Base-by-base conservation (phyloP, 202 grass and related monocot genomes). In the Elaeis oleifera region DNA sequence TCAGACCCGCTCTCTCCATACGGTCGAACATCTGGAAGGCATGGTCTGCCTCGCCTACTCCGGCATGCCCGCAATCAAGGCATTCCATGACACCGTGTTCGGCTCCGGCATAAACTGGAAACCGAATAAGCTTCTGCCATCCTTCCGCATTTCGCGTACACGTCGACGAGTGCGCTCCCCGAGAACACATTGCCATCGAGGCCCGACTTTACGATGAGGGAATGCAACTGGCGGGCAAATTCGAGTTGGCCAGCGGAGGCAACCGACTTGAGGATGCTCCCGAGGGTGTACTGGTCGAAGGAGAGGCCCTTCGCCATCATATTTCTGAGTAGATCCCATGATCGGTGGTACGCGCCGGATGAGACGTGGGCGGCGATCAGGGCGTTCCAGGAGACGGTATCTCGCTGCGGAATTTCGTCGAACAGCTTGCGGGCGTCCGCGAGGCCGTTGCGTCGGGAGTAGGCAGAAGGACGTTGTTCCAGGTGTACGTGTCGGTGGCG, bases 61-160 rank as follows among this genome's bases (percentile, higher is more conserved):
- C 69, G 0, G 21, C 16, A 5, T 77, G 77, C 3, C 82, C 0
- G 79, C 72, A 22, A 90, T 17, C 4, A 90, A 54, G 0, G 82
- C 69, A 13, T 85, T 90, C 79, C 87, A 83, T 44, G 87, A 83
- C 15, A 90, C 70, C 0, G 49, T 54, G 49, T 90, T 90, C 14
- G 65, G 64, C 4, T 68, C 65, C 0, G 70, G 76, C 79, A 90
- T 90, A 39, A 59, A 56, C n/a, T 85, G 82, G 17, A 90, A 60
- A 79, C 18, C 0, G 21, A 6, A 2, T 49, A 61, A 23, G 82
- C 82, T 19, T 90, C 82, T 0, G 13, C 28, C 9, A 72, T 13
- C 2, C 73, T 74, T 11, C 73, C 57, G 20, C 82, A 85, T n/a
- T 86, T 85, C 0, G 58, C 82, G 0, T 86, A 86, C 54, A 80